Conservation (phyloP, 2,329 filamentous ascomycete genomes). For the Chrysoporthe deuterocubensis region DNA sequence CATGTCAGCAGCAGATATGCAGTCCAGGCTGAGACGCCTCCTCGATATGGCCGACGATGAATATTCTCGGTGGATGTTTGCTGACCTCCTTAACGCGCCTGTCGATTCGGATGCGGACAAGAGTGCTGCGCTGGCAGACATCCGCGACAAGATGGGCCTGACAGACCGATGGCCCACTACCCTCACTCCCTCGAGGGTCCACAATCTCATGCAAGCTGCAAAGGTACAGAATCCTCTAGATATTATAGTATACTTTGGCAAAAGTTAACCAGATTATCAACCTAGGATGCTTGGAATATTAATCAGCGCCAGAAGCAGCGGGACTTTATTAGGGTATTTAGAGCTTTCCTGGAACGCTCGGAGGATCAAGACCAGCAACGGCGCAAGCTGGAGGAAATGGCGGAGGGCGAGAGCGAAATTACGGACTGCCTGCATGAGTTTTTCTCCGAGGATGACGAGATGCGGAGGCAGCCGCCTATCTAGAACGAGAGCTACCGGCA, state of each 20-base stretch:
- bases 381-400: not conserved
- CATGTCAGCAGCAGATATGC: not conserved
- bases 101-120: not conserved
- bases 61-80: accelerated
- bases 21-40: not conserved
- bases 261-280: not conserved
- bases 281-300: not conserved
- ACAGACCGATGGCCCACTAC: too few relatives aligned
- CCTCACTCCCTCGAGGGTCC: not conserved
- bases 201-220: not conserved
- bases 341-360: not conserved
- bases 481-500: too few relatives aligned
- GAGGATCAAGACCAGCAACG: not conserved
- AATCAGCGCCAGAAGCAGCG: not conserved
- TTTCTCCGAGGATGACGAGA: not conserved
- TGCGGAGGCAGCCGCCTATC: not conserved
- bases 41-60: not conserved
- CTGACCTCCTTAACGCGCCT: not conserved
- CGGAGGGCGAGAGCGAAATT: not conserved
- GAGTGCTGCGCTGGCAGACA: not conserved
- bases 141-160: not conserved
- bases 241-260: not conserved
- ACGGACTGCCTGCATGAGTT: not conserved
- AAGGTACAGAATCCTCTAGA: not conserved
- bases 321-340: not conserved